Evolutionary conservation across 371 early-diverging fungal genomes (phyloP), one percentile per base, ranked within the genome.

Genomic region (Mortierella sp.): DNA sequence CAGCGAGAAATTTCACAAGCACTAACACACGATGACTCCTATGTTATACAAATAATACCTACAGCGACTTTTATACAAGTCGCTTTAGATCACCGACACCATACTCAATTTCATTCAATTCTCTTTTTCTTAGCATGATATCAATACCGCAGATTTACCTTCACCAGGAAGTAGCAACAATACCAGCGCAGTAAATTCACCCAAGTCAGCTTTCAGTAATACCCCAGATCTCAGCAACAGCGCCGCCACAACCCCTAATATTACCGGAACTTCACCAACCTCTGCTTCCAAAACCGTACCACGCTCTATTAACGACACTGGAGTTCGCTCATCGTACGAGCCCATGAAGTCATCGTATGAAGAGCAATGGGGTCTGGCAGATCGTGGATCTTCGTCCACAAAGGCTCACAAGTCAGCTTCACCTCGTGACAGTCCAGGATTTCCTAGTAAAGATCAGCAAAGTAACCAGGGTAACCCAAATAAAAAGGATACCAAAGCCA

Each of bases 371-470:
- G 77, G 70, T 47, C 70, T 76, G 15, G 34, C 67, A 2, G 70
- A 79, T 53, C 73, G 71, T 4, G 64, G 61, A 31, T 53, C 70
- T 6, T 54, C 75, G n/a, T 26, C 66, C 22, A 61, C 70, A 19
- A 77, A 69, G 43, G 42, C 82, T 8, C 62, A 66, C 60, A 77
- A 72, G 63, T 49, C 55, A 29, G 78, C 64, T 31, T 67, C 73
- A 13, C 80, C 75, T 3, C 80, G 80, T 32, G 80, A 90, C 60
- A 63, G 82, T 81, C 19, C 87, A 84, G 69, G 93, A 89, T 62
- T 86, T 85, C 80, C 85, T 83, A 66, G 64, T 83, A 57, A 73
- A 28, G 53, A 53, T 53, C 53, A 53, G 9, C 53, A 53, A 5
- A 45, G 61, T 9, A 45, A 67, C 22, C 66, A 76, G 35, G 64